These are phyloP conservation scores for Schwanniomyces sp. DNA, from an alignment of 805 yeast species.

Conservation along the genomic window DNA sequence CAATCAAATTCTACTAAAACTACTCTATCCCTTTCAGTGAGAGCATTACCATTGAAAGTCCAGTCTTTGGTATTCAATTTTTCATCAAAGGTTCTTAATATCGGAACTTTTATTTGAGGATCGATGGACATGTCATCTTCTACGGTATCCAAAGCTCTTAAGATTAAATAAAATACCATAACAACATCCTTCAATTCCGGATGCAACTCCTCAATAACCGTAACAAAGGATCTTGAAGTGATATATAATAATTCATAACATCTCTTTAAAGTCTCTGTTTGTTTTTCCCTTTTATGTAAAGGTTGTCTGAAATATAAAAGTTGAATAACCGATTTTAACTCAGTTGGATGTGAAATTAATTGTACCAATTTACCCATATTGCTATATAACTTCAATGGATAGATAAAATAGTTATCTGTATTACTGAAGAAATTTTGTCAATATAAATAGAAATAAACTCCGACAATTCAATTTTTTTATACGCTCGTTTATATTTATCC, in stretches of 20 bases:
- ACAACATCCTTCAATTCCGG: conserved; percentile 84
- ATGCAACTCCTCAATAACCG: conserved; percentile 86
- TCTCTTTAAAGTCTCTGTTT: conserved; percentile 37
- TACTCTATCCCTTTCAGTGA: conserved; percentile 75
- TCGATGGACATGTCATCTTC: conserved; percentile 94
- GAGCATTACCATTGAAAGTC: conserved; percentile 76
- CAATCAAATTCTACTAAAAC: conserved; percentile 79
- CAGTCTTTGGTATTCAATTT: conserved; percentile 68
- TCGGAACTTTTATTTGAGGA: conserved; percentile 67
- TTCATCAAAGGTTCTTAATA: conserved; percentile 65
- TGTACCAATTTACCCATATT: conserved; percentile 62
- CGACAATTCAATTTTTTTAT: not conserved
- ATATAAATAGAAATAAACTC: not conserved
- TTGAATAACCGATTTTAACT: conserved; percentile 66
- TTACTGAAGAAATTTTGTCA: not conserved
- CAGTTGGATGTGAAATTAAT: conserved; percentile 67
- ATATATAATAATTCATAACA: conserved; percentile 66
- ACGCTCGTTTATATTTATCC: not conserved
- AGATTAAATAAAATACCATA: conserved; percentile 79
- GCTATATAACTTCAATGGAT: not conserved
- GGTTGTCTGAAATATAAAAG: conserved; percentile 53
- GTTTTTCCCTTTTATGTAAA: conserved; percentile 43
- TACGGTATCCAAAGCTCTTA: conserved; percentile 91
- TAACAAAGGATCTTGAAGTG: conserved; percentile 92
- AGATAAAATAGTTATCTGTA: not conserved